A percentile compares a stretch with the other conserved stretches of the same genome.
These are phyloP conservation scores for Fragosphaeria purpurea DNA, from an alignment of 2,329 filamentous ascomycete genomes.

Conservation along the genomic window DNA sequence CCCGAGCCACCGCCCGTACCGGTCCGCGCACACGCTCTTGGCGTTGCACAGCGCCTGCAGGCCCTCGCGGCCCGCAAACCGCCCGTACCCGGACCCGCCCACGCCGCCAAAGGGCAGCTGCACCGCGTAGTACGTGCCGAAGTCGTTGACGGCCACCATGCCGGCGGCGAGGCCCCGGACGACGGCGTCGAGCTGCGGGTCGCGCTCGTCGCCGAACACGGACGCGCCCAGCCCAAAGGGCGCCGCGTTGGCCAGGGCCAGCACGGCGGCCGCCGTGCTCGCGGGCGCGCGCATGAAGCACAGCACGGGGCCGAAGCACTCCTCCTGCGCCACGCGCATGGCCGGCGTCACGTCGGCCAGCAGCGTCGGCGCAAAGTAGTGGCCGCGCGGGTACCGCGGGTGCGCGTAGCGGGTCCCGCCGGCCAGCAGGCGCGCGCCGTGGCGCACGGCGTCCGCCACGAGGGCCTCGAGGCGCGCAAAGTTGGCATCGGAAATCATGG, in stretches of 20 bases:
- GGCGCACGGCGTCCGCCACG: slow-evolving; percentile 63
- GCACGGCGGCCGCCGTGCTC: slow-evolving; percentile 51
- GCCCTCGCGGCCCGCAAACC: slow-evolving; percentile 87
- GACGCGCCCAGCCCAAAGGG: slow-evolving; percentile 79
- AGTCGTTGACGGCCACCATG: slow-evolving; percentile 94
- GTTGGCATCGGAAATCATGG: slow-evolving; percentile 70
- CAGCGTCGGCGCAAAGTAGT: slow-evolving; percentile 89
- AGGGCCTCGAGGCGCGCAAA: slow-evolving; percentile 70
- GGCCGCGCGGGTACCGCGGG: slow-evolving; percentile 63
- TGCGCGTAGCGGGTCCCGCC: slow-evolving; percentile 67
- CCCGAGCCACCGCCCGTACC: slow-evolving; percentile 45
- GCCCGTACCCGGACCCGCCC: slow-evolving; percentile 81
- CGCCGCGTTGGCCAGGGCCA: slow-evolving; percentile 73
- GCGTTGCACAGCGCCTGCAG: slow-evolving; percentile 74
- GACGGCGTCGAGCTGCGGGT: slow-evolving; percentile 51
- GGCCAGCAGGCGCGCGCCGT: slow-evolving; percentile 71
- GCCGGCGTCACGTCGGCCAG: slow-evolving; percentile 76
- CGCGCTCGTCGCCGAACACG: slow-evolving; percentile 64
- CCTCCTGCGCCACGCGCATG: slow-evolving; percentile 82
- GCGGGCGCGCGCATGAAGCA: slow-evolving; percentile 65
- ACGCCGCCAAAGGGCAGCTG: slow-evolving; percentile 90
- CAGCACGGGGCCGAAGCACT: slow-evolving; percentile 90
- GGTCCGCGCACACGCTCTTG: slow-evolving; percentile 78
- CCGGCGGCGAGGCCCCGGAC: slow-evolving; percentile 64
- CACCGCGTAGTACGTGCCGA: slow-evolving; percentile 85